Evolutionary conservation across 176 grass and related monocot genomes (phyloP), one percentile per base, ranked within the genome.

Genomic region (Canna indica): DNA sequence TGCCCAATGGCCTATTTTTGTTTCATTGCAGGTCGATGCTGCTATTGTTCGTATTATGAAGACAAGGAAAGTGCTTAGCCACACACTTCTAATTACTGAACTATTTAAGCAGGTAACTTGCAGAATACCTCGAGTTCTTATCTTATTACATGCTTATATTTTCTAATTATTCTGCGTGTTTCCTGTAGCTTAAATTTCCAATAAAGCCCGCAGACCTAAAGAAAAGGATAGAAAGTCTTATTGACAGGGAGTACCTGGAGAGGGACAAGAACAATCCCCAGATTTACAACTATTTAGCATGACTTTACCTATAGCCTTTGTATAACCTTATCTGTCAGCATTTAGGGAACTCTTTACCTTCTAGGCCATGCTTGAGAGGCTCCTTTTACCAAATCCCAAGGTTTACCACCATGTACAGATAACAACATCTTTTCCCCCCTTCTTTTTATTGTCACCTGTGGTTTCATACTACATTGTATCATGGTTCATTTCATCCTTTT

Each of bases 171-270:
- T n/a, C n/a, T 50, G 28, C 48, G 64, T 75, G 35, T 18, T 36
- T 68, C 30, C 79, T 78, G 83, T 80, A 99, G 95, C 89, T 99
- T 54, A 99, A 99, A 78, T 99, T 99, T 75, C 95, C 90, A 16
- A 92, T 94, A 82, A 99, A 99, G 76, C 95, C 95, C 33, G 80
- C 87, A 9, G 95, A 94, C 78, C 85, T 99, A 58, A 99, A 99
- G 86, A 99, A 99, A 90, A 90, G 95, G 75, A 99, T 99, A 86
- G 90, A 99, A 73, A 99, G 95, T 78, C 77, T 99, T 20, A 99
- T 99, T 14, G 95, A 94, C 71, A 70, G 90, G 74, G 95, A 99
- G 72, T 99, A 99, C 76, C 79, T 94, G 70, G 95, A 99, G 82
- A 79, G 95, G 68, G 95, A 99, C 62, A 85, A 88, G 76, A 99